Evolutionary conservation across 2,329 filamentous ascomycete genomes (phyloP).

Genomic region (Aspergillus calidoustus): DNA sequence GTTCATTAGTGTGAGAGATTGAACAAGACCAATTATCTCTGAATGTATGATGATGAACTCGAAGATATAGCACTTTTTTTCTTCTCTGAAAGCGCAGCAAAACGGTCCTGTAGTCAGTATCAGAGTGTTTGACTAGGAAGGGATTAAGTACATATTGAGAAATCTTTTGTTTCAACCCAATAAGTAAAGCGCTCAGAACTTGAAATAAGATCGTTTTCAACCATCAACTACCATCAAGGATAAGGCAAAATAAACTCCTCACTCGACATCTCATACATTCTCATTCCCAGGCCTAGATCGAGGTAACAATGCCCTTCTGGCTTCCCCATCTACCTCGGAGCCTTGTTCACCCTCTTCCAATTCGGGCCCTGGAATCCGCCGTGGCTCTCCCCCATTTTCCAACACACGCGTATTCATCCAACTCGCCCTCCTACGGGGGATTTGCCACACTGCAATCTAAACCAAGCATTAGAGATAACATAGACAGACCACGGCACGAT

Average conservation of each 20-base stretch:
- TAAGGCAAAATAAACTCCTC: not conserved
- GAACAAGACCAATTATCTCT: no score
- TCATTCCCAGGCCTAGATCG: slow-evolving; percentile 2
- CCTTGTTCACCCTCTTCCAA: slow-evolving; percentile 11
- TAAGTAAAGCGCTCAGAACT: no score
- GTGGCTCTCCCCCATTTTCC: slow-evolving; percentile 10
- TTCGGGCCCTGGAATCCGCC: slow-evolving; percentile 17
- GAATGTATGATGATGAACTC: no score
- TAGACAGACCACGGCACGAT: not conserved
- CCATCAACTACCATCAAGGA: no score
- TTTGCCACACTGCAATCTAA: slow-evolving; percentile 14
- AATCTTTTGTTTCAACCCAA: no score
- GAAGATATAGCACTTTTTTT: no score
- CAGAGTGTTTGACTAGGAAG: no score
- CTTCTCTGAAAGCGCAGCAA: no score
- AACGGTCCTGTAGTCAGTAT: no score
- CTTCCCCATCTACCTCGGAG: slow-evolving; percentile 3
- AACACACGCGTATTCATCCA: slow-evolving; percentile 16
- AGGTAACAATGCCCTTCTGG: slow-evolving; percentile 8
- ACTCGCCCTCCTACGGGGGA: slow-evolving; percentile 3
- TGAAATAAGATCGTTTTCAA: not conserved
- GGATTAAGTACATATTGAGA: no score
- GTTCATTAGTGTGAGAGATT: no score
- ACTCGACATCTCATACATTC: slow-evolving; percentile 17
- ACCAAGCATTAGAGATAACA: not conserved